Base-by-base conservation (phyloP, 2,329 filamentous ascomycete genomes). In the Trematosphaeria pertusa region DNA sequence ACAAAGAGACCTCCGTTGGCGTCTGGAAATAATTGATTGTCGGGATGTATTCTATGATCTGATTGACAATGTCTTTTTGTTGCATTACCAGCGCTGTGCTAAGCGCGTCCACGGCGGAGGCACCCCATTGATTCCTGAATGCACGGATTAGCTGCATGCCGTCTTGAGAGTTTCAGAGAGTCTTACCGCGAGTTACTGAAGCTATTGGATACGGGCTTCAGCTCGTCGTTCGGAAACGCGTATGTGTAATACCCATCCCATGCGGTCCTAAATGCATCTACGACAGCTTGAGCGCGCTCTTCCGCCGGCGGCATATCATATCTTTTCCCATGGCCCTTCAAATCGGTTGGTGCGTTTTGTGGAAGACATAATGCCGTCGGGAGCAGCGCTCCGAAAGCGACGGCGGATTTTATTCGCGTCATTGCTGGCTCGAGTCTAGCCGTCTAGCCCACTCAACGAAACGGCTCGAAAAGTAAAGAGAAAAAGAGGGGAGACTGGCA, bases 91-190 rank as follows among this genome's bases (percentile, higher is more conserved):
- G 76, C 6, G 90, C 90, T 0, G 91, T 95, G 48, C 84, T 87
- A 36, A 96, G 77, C 1, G 89, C 88, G 68, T 96, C 91, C 11
- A 94, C 81, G 1, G 89, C 88, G 32, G 86, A 91, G 21, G 89
- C 89, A 18, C 90, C 91, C 91, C 91, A 96, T 43, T 84, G 87
- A 63, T 92, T 92, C 52, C 89, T 92, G 47, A 4, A n/a, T n/a
- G n/a, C n/a, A n/a, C n/a, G n/a, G n/a, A n/a, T n/a, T n/a, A n/a
- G n/a, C n/a, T n/a, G n/a, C n/a, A n/a, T n/a, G n/a, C n/a, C n/a
- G n/a, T n/a, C n/a, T n/a, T n/a, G n/a, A n/a, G n/a, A n/a, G n/a
- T n/a, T n/a, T 31, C 10, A 21, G 11, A 18, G 15, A 22, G n/a
- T 9, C 75, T 55, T 74, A 90, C 88, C 88, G 81, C 43, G 89